Conservation (phyloP, 73 alveolate genomes). For the Effrenium voratum region DNA sequence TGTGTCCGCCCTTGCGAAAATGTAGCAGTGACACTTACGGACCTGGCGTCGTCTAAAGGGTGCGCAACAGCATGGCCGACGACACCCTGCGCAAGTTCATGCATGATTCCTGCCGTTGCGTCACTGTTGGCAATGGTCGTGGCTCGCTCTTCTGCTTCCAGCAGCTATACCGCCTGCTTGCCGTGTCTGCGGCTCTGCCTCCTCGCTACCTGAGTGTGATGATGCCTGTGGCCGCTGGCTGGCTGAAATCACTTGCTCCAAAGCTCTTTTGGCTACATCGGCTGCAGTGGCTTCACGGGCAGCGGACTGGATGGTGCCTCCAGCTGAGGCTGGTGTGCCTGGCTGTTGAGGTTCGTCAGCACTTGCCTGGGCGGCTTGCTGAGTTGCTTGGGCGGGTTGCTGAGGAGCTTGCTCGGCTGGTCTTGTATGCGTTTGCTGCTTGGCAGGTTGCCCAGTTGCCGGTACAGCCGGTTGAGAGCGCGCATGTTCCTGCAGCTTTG, state of each 20-base stretch:
- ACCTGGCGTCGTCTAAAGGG: not conserved
- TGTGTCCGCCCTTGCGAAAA: no score
- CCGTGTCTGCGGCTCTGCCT: not conserved
- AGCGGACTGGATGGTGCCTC: constrained; percentile 2
- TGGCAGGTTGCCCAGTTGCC: not conserved
- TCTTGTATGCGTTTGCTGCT: no score
- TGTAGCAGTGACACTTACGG: no score
- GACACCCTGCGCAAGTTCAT: constrained; percentile 16
- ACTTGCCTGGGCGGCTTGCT: no score
- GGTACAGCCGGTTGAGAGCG: not conserved
- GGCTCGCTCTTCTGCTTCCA: constrained; percentile 27
- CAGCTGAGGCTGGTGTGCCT: constrained; percentile 10
- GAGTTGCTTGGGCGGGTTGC: no score
- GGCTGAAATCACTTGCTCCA: no score
- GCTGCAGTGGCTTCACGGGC: constrained; percentile 13
- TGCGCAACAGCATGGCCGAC: constrained; percentile 14
- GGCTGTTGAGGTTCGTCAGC: no score
- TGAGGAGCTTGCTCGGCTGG: no score
- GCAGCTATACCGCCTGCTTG: no score
- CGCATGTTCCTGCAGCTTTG: constrained; percentile 6
- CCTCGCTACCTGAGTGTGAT: not conserved
- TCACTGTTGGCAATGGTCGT: not conserved
- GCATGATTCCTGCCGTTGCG: not conserved
- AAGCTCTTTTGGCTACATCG: not conserved
- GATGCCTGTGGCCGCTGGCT: not conserved